Evolutionary conservation across 257 asterid genomes (phyloP), one percentile per base, ranked within the genome.

Genomic region (Ophiorrhiza pumila): DNA sequence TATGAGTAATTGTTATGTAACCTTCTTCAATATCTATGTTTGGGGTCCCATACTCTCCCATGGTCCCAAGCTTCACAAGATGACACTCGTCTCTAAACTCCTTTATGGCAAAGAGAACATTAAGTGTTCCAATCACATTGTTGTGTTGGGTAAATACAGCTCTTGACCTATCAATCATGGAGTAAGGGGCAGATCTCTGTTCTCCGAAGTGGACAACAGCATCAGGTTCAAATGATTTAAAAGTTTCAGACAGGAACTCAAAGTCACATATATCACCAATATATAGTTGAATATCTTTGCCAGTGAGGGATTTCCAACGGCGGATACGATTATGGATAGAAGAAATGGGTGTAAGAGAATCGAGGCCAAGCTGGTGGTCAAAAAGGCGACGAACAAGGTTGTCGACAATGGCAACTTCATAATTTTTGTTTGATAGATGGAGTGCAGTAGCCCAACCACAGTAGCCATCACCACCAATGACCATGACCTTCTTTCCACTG

Each of bases 41-140:
- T 5, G 99, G 99, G 34, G 97, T 94, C 13, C 99, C 99, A 25
- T 94, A 94, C 62, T 94, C 99, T n/a, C 99, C 99, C 99, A 94
- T 94, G 43, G 99, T 94, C 66, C 97, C 99, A 18, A 94, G 97
- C 76, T 94, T 94, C 84, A 94, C 97, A 3, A 94, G 86, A 83
- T 94, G 99, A 74, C 99, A 94, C 78, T 94, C 97, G 65, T 90
- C 97, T 18, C 87, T 80, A 34, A 78, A 91, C 79, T 94, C 99
- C 76, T 94, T 94, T 49, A 91, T 91, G 20, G 99, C 99, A 62
- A 94, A 91, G 37, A 94, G 83, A 53, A 94, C 98, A 32, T 91
- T 94, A 22, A 94, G 89, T 4, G 98, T 94, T 41, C 99, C 98
- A 34, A 94, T 86, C 74, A 91, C 98, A 52, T 94, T 94, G 61